phyloP scores from a whole-genome alignment of 768 basidiomycete genomes.

The Tricholoma saponaceum region DNA sequence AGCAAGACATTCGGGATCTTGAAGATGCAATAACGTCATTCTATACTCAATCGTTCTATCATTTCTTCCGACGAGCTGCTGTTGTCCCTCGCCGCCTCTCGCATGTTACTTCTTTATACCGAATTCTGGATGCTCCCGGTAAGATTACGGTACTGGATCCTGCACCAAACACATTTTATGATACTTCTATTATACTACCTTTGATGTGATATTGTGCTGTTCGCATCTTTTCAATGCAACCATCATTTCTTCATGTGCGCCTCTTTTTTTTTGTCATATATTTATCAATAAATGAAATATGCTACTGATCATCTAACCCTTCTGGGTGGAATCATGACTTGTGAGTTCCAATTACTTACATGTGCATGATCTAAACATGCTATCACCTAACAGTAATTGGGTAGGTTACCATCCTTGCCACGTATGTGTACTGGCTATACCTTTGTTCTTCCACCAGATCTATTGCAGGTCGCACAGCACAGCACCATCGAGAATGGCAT shows the following conservation, averaged over 20 bases:
- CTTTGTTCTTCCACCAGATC: conserved; percentile 35
- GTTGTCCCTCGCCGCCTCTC: neutral
- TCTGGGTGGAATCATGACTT: too few species aligned
- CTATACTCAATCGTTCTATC: neutral
- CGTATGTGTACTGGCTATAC: neutral
- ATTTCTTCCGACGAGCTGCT: neutral
- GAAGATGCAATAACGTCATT: neutral
- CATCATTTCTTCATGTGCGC: too few species aligned
- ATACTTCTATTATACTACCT: neutral
- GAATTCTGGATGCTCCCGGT: neutral
- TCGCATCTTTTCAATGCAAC: too few species aligned
- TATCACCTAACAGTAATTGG: conserved; percentile 87
- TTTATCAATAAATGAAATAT: too few species aligned
- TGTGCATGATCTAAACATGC: conserved; percentile 25
- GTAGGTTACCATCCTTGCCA: conserved; percentile 24
- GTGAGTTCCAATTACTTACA: too few species aligned
- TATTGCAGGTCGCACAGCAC: conserved; percentile 84
- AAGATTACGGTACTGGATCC: neutral
- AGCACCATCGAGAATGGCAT: conserved; percentile 91
- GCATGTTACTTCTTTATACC: neutral
- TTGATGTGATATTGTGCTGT: neutral
- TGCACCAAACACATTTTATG: neutral
- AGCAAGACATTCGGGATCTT: neutral
- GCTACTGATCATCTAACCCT: too few species aligned
- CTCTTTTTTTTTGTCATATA: too few species aligned